phyloP scores from a whole-genome alignment of 1,284 basidiomycete genomes.

The Heterobasidion parviporum region DNA sequence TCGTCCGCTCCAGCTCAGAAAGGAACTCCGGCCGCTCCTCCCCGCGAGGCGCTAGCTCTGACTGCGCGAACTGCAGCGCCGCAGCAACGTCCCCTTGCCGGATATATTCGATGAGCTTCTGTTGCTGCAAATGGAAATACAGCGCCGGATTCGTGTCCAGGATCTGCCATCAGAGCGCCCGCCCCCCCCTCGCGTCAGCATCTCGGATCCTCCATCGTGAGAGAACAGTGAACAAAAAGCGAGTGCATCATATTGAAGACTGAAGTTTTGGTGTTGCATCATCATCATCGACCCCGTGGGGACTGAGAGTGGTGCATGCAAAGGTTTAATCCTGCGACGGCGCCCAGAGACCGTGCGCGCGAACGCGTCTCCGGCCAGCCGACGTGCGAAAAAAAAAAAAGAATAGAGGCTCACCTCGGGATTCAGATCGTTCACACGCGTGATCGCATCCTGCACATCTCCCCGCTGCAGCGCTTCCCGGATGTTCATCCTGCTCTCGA shows the following conservation, averaged over 20 bases:
- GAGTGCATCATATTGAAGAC: slow-evolving; percentile 80
- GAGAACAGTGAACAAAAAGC: slow-evolving; percentile 15
- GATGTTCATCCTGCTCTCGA: slow-evolving; percentile 91
- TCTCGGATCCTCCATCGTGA: slow-evolving; percentile 3
- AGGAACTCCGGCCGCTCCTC: slow-evolving; percentile 94
- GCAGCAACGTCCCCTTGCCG: slow-evolving; percentile 73
- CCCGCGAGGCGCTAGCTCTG: slow-evolving; percentile 89
- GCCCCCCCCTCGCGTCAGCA: slow-evolving; percentile 9
- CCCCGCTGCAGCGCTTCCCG: slow-evolving; percentile 91
- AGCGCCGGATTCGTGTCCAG: slow-evolving; percentile 87
- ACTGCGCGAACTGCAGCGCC: slow-evolving; percentile 86
- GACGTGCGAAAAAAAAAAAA: background rate
- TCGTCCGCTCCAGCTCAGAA: slow-evolving; percentile 86
- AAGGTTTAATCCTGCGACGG: slow-evolving; percentile 65
- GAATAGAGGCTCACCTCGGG: slow-evolving; percentile 73
- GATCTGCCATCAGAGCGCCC: slow-evolving; percentile 54
- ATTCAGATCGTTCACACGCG: slow-evolving; percentile 89
- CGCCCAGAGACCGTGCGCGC: slow-evolving; percentile 3
- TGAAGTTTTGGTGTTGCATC: slow-evolving; percentile 71
- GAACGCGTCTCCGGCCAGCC: slow-evolving; percentile 12
- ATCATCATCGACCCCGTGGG: slow-evolving; percentile 66
- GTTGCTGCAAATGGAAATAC: slow-evolving; percentile 91
- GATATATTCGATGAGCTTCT: slow-evolving; percentile 92
- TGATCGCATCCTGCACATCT: slow-evolving; percentile 91
- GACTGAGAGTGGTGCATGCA: slow-evolving; percentile 99